Conservation (phyloP, 495 filamentous ascomycete species). For the Chaetomidium leptoderma region DNA sequence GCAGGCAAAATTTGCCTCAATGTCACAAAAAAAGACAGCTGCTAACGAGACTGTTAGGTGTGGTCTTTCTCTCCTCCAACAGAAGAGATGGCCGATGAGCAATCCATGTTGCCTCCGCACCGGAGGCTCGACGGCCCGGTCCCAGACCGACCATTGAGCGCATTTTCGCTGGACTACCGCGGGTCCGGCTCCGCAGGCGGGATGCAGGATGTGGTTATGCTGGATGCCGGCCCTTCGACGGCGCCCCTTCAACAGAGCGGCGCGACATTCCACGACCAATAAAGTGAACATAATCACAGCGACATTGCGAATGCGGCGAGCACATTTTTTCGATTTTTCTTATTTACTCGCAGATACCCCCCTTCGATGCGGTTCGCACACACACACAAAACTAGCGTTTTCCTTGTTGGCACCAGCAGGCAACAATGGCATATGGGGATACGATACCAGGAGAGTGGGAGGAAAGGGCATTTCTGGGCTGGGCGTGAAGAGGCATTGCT, state of each 20-base stretch:
- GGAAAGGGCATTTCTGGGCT: slow-evolving; percentile 17
- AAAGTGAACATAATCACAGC: slow-evolving; percentile 4
- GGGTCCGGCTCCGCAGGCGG: slow-evolving; percentile 21
- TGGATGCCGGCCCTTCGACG: slow-evolving; percentile 45
- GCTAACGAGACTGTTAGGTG: slow-evolving; percentile 50
- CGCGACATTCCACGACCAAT: slow-evolving; percentile 45
- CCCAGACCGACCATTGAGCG: slow-evolving; percentile 40
- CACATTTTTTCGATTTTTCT: not conserved
- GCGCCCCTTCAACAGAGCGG: slow-evolving; percentile 37
- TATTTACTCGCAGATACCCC: slow-evolving; percentile 7
- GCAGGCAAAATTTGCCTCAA: slow-evolving; percentile 13
- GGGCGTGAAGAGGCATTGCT: slow-evolving; percentile 21
- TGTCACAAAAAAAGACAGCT: slow-evolving; percentile 11
- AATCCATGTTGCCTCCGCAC: slow-evolving; percentile 35
- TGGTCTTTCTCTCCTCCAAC: slow-evolving; percentile 91
- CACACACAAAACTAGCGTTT: not conserved
- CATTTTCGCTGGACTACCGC: slow-evolving; percentile 32
- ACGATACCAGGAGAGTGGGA: slow-evolving; percentile 10
- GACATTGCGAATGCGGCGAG: not conserved
- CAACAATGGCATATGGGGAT: slow-evolving; percentile 15
- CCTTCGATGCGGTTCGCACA: not conserved
- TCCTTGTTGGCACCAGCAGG: slow-evolving; percentile 6
- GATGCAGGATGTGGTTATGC: slow-evolving; percentile 44
- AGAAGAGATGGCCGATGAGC: slow-evolving; percentile 56
- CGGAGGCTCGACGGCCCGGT: slow-evolving; percentile 33